These are phyloP conservation scores for Chrysosporium queenslandicum DNA, from an alignment of 2,329 filamentous ascomycete species.

Conservation along the genomic window DNA sequence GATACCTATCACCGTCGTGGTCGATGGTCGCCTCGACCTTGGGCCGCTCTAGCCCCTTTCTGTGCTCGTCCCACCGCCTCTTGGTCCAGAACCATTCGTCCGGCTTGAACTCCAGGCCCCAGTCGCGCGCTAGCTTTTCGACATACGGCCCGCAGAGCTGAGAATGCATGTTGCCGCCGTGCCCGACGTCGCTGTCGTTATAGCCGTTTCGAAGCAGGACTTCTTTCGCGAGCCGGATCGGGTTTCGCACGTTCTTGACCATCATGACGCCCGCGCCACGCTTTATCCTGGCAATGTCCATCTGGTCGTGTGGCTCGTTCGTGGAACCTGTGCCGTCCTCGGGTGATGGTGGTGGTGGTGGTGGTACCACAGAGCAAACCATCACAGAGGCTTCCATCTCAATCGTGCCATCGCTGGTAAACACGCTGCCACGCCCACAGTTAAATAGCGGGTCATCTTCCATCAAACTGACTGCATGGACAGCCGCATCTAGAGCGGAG, in stretches of 20 bases:
- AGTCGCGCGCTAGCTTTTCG: conserved; percentile 53
- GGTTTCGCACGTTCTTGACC: conserved; percentile 64
- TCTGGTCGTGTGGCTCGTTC: conserved; percentile 4
- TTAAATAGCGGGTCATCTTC: conserved; percentile 81
- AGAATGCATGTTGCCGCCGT: conserved; percentile 45
- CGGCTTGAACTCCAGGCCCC: conserved; percentile 59
- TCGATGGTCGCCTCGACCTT: conserved; percentile 15
- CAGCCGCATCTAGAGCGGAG: conserved; percentile 61
- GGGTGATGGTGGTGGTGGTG: not conserved
- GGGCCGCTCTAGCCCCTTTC: conserved; percentile 44
- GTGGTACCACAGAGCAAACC: conserved; percentile 48
- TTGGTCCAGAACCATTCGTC: conserved; percentile 69
- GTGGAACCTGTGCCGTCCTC: conserved; percentile 3
- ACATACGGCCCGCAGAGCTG: conserved; percentile 59
- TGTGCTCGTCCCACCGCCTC: conserved; percentile 68
- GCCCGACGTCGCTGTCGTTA: conserved; percentile 44
- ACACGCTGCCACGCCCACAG: conserved; percentile 72
- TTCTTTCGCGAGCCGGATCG: conserved; percentile 61
- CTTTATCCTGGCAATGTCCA: conserved; percentile 53
- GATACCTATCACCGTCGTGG: conserved; percentile 45
- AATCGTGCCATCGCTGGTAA: conserved; percentile 70
- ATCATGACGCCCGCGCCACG: conserved; percentile 68
- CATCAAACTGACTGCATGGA: conserved; percentile 62
- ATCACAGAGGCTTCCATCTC: conserved; percentile 82
- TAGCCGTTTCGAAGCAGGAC: conserved; percentile 47